phyloP scores from a whole-genome alignment of 2,329 filamentous ascomycete species.

The Cercospora janseana region DNA sequence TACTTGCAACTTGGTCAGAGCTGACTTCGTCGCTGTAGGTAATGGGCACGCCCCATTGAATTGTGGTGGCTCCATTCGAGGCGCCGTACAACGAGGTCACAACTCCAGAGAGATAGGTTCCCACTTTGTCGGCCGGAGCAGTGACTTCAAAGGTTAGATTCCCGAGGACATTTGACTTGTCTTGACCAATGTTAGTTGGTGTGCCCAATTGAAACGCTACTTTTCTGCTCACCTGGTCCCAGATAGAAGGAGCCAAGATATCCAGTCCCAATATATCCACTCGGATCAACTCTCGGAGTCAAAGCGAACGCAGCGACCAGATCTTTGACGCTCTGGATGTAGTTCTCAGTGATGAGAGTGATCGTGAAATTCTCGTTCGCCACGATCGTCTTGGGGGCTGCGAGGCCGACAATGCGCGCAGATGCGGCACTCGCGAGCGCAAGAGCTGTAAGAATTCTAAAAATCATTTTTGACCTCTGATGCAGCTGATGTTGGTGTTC shows the following conservation, averaged over 20 bases:
- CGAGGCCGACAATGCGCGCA: conserved; percentile 21
- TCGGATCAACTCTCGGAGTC: background rate
- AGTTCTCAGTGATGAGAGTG: conserved; percentile 22
- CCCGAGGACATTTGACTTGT: conserved; percentile 20
- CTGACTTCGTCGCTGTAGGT: conserved; percentile 15
- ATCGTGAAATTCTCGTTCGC: conserved; percentile 16
- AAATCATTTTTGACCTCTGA: conserved; percentile 7
- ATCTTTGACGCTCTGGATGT: conserved; percentile 24
- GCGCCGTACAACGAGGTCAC: conserved; percentile 23
- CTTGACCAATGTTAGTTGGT: background rate
- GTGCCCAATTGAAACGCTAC: no score
- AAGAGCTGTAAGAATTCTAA: conserved; percentile 3
- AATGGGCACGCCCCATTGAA: conserved; percentile 16
- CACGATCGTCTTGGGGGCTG: conserved; percentile 17
- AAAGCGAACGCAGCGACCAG: conserved; percentile 20
- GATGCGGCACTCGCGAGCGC: conserved; percentile 13
- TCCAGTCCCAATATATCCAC: conserved; percentile 16
- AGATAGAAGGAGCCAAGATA: conserved; percentile 24
- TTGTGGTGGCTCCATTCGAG: conserved; percentile 17
- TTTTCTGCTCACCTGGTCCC: conserved; percentile 11
- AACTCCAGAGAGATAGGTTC: conserved; percentile 15
- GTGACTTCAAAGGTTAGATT: conserved; percentile 23
- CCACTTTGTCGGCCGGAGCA: conserved; percentile 12
- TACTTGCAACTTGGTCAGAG: conserved; percentile 5
- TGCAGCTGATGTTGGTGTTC: background rate